These are phyloP conservation scores for Camellia sinensis DNA, from an alignment of 148 eudicot species.

Conservation along the genomic window DNA sequence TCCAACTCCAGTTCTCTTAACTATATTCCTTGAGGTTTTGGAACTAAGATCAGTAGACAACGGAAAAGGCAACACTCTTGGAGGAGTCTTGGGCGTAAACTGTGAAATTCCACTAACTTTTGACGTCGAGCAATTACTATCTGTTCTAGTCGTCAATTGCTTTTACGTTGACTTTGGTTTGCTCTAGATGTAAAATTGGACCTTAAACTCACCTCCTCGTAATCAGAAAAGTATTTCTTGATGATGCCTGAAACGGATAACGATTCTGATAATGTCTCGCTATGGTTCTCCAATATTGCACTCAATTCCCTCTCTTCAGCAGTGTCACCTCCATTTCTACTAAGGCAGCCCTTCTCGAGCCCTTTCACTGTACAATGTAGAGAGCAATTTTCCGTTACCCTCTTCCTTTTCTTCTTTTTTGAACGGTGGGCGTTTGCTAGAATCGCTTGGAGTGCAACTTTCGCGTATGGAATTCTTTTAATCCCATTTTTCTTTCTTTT, in stretches of 20 bases:
- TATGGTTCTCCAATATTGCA: conserved; percentile 27
- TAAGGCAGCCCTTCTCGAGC: conserved; percentile 11
- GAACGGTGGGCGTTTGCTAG: not conserved
- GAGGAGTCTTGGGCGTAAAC: conserved; percentile 18
- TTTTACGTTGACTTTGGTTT: conserved; percentile 2
- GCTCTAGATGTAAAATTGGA: conserved; percentile 23
- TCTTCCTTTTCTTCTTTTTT: conserved; percentile 24
- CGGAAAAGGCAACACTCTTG: conserved; percentile 12
- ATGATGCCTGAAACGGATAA: conserved; percentile 60
- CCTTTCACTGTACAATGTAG: not conserved
- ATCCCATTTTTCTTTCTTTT: conserved; percentile 23
- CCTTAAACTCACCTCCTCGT: conserved; percentile 41
- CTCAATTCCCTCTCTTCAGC: not conserved
- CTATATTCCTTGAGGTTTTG: conserved; percentile 17
- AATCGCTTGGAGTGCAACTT: conserved; percentile 19
- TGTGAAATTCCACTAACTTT: not conserved
- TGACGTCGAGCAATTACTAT: not conserved
- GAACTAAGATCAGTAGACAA: conserved; percentile 14
- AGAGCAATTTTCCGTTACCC: conserved; percentile 5
- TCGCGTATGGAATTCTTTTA: conserved; percentile 19
- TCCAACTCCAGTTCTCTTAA: conserved; percentile 46
- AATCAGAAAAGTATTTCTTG: conserved; percentile 49
- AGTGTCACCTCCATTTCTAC: conserved; percentile 12
- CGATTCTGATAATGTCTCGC: conserved; percentile 39
- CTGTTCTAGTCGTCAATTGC: conserved; percentile 1